Base-by-base conservation (phyloP, 2,329 filamentous ascomycete genomes). In the Teratosphaeria nubilosa region DNA sequence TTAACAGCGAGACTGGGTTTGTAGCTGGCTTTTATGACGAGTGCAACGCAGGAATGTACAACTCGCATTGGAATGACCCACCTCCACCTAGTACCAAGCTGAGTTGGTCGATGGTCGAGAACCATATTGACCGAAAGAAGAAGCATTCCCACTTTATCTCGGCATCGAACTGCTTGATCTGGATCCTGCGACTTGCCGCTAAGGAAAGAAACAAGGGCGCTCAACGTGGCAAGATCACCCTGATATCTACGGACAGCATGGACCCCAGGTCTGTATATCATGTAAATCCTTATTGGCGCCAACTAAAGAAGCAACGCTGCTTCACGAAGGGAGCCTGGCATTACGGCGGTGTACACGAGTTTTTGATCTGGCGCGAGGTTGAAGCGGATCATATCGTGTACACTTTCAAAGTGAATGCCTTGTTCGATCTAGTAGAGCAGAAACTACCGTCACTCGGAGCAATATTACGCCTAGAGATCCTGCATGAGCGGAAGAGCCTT, bases 71-170 rank as follows among this genome's bases (percentile, higher is more conserved):
- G 25, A 30, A 20, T n/a, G 14, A 22, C 9, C 52, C 52, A 5
- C 10, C 56, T 20, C 59, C 56, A n/a, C 50, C 56, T 16, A 50
- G 59, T 54, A 53, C 16, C n/a, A 32, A 58, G 16, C 31, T 60
- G 31, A 16, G 20, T n/a, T 48, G 41, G 41, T n/a, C 20, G 3
- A 20, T 48, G 41, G 41, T 59, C 5, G 54, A 55, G 32, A 59
- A 56, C 27, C 58, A 62, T 25, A 6, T 62, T 11, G 41, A 45
- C 13, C 24, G 51, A 14, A 45, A 54, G 9, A 22, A 53, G 16
- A 24, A 54, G 6, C 24, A 31, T 5, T 45, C 25, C 11, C 64
- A 61, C 1, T 66, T 60, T 53, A 53, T 63, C 11, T 64, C 63
- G 10, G 25, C 51, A 30, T 53, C 51, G 16, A 53, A 53, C 20